Evolutionary conservation across 2,329 filamentous ascomycete species (phyloP), one percentile per base, ranked within the genome.

Genomic region (Colletotrichum sp.): DNA sequence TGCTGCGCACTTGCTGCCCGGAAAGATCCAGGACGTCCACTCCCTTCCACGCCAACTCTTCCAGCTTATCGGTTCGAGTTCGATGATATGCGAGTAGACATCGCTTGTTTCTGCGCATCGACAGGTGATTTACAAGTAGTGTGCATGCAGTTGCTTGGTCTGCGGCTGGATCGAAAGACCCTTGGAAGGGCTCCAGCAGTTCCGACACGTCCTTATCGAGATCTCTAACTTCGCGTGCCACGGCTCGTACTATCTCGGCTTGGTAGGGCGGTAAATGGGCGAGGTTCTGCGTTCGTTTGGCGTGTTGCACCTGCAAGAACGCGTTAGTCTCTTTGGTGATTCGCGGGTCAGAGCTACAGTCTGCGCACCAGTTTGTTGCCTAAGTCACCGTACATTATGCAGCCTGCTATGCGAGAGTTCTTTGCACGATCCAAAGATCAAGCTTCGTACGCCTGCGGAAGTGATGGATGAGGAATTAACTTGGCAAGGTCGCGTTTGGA

Each of bases 1-100:
- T 81, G 68, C 88, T 85, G 72, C 85, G 85, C 73, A 87, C 84
- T 82, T 92, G 91, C 80, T 92, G 90, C 52, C 90, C 89, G 21
- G 89, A 89, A 62, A 93, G 87, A 81, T 98, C 96, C 21, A 95
- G 87, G 16, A 98, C 90, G 82, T 99, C 97, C 13, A 93, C 90
- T 3, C 96, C 97, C 77, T 92, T 94, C 97, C 97, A 99, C 76
- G 96, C 96, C 82, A 98, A 93, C 83, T 96, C 95, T 82, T 99
- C 97, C 10, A 99, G 89, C 84, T 98, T 98, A 82, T 98, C 95
- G 4, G 95, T 94, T 67, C 97, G 92, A 21, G 95, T 96, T 36
- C 95, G 93, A 84, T 99, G 97, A 83, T 99, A 99, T 6, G 96
- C 96, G 8, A 99, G 91, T 24, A 99, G 89, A 82, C 97, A 99